Conservation (phyloP, 75 land plant genomes). For the Pseudotsuga menziesii region DNA sequence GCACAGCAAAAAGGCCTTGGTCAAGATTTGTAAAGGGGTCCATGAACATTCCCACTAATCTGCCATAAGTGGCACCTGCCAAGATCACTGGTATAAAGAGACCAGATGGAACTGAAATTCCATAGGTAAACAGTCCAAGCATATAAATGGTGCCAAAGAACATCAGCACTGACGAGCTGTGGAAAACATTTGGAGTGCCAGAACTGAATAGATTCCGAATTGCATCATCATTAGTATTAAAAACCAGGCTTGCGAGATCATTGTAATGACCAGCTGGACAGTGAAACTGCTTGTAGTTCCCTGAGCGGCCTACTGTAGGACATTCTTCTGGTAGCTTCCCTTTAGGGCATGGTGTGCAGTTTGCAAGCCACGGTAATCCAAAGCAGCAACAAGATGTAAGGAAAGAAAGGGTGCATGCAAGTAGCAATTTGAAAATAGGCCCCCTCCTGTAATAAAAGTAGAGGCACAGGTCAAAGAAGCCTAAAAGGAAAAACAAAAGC, state of each 20-base stretch:
- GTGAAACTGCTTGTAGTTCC: slow-evolving; percentile 83
- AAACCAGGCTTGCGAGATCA: slow-evolving; percentile 84
- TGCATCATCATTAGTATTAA: slow-evolving; percentile 93
- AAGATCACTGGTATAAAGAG: slow-evolving; percentile 88
- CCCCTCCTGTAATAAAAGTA: slow-evolving; percentile 41
- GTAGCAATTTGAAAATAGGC: slow-evolving; percentile 37
- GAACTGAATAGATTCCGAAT: slow-evolving; percentile 77
- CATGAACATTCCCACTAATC: slow-evolving; percentile 71
- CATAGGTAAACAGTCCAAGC: slow-evolving; percentile 79
- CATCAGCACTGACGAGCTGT: slow-evolving; percentile 42
- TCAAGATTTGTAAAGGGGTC: slow-evolving; percentile 46
- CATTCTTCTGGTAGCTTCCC: slow-evolving; percentile 43
- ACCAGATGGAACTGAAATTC: slow-evolving; percentile 77
- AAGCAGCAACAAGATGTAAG: slow-evolving; percentile 69
- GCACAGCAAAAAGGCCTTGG: slow-evolving; percentile 76
- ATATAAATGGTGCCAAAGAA: slow-evolving; percentile 62
- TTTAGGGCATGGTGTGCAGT: slow-evolving; percentile 73
- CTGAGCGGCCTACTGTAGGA: slow-evolving; percentile 80
- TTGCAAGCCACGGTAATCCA: slow-evolving; percentile 90
- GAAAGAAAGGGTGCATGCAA: slow-evolving; percentile 48
- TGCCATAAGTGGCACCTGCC: slow-evolving; percentile 85
- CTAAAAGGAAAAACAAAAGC: background rate
- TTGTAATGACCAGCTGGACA: slow-evolving; percentile 83
- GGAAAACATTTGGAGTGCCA: slow-evolving; percentile 51
- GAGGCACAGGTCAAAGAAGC: background rate